A percentile compares a stretch with the other conserved stretches of the same genome.
Evolutionary conservation across 2,329 filamentous ascomycete genomes (phyloP).

Genomic region (Diaporthe sp.): DNA sequence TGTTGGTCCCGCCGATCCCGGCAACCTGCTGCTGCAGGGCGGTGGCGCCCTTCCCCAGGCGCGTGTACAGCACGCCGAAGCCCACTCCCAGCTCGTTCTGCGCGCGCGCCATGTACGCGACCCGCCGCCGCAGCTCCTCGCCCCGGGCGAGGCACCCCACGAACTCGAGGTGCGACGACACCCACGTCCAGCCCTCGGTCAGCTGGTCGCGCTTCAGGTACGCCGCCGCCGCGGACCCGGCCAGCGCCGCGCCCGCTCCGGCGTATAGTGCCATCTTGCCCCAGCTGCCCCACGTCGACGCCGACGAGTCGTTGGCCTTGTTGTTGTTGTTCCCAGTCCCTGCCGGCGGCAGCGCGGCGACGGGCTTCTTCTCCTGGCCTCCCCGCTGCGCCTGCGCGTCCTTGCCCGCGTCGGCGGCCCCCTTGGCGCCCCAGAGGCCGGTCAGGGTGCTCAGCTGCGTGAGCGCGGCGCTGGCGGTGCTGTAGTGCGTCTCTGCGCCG

Average conservation of each 20-base stretch:
- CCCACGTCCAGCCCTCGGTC: slow-evolving; percentile 81
- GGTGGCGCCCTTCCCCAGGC: slow-evolving; percentile 76
- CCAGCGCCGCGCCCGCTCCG: slow-evolving; percentile 84
- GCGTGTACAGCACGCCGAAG: slow-evolving; percentile 89
- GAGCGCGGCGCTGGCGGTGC: slow-evolving; percentile 76
- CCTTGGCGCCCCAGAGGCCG: slow-evolving; percentile 67
- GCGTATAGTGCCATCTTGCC: slow-evolving; percentile 88
- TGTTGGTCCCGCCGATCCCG: slow-evolving; percentile 65
- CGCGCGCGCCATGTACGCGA: slow-evolving; percentile 74
- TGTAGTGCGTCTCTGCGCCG: slow-evolving; percentile 87
- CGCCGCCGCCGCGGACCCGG: slow-evolving; percentile 84
- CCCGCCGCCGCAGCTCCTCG: slow-evolving; percentile 81
- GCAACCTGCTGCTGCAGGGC: slow-evolving; percentile 54
- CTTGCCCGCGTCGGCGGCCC: slow-evolving; percentile 29
- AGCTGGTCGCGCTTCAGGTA: slow-evolving; percentile 88
- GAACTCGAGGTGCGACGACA: slow-evolving; percentile 91
- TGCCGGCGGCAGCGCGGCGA: slow-evolving; percentile 47
- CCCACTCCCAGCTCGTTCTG: slow-evolving; percentile 75
- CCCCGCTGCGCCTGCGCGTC: neutral
- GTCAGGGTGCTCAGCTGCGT: slow-evolving; percentile 73
- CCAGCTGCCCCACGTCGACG: slow-evolving; percentile 78
- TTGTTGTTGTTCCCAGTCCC: slow-evolving; percentile 36
- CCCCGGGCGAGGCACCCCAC: slow-evolving; percentile 88
- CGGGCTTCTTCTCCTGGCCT: slow-evolving; percentile 47
- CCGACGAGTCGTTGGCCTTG: slow-evolving; percentile 3